These are phyloP conservation scores for Coniochaeta hoffmannii DNA, from an alignment of 2,329 filamentous ascomycete genomes.

Conservation along the genomic window DNA sequence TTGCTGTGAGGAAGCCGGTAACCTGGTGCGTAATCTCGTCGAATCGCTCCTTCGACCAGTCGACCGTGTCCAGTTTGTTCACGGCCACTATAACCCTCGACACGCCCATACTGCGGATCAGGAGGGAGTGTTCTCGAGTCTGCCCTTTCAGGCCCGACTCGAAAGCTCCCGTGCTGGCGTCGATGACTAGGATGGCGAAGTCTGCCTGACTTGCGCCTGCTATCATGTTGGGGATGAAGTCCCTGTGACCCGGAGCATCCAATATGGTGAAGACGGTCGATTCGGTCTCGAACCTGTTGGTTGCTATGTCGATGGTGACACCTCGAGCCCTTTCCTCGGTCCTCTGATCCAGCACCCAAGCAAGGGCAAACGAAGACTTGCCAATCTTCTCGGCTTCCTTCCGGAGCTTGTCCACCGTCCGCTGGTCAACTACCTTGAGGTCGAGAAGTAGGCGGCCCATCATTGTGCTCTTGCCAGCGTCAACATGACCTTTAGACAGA, in stretches of 20 bases:
- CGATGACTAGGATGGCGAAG: constrained; percentile 89
- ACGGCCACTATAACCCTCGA: constrained; percentile 82
- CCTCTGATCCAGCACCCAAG: constrained; percentile 93
- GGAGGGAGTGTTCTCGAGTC: constrained; percentile 85
- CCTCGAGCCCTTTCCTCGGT: constrained; percentile 83
- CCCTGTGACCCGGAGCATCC: constrained; percentile 87
- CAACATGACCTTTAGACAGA: constrained; percentile 63
- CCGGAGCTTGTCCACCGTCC: constrained; percentile 80
- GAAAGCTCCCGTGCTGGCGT: constrained; percentile 83
- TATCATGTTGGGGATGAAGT: constrained; percentile 99
- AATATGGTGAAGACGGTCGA: constrained; percentile 86
- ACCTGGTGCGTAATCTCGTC: constrained; percentile 80
- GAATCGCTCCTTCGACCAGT: constrained; percentile 78
- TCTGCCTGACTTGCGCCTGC: constrained; percentile 93
- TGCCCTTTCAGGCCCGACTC: constrained; percentile 91
- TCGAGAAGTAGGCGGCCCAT: constrained; percentile 94
- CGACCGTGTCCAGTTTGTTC: constrained; percentile 87
- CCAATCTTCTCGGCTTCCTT: constrained; percentile 87
- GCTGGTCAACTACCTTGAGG: constrained; percentile 77
- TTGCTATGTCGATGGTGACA: constrained; percentile 95
- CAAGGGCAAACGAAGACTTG: constrained; percentile 91
- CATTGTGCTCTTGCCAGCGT: constrained; percentile 94
- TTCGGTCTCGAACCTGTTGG: constrained; percentile 87
- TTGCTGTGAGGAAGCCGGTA: constrained; percentile 70
- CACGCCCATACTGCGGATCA: constrained; percentile 86